These are phyloP conservation scores for Jamesozyma gamospora DNA, from an alignment of 805 yeast genomes.

Conservation along the genomic window DNA sequence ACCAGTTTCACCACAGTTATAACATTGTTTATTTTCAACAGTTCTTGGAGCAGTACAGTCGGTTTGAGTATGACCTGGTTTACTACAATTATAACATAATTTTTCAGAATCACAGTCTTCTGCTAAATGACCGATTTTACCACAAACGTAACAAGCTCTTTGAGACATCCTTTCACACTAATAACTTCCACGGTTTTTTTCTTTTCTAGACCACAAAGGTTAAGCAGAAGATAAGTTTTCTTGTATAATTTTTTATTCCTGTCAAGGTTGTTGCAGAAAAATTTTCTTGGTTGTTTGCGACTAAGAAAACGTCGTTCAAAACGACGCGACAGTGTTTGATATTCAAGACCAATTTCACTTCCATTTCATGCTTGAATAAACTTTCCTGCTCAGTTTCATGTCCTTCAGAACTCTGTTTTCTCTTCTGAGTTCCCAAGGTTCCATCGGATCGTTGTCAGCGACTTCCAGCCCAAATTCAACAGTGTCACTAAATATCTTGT, in stretches of 20 bases:
- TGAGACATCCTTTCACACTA: conserved; percentile 32
- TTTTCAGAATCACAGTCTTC: conserved; percentile 82
- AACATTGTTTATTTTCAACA: conserved; percentile 78
- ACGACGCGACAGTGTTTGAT: neutral
- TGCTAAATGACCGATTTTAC: conserved; percentile 85
- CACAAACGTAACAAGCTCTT: conserved; percentile 86
- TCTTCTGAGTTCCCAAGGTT: conserved; percentile 18
- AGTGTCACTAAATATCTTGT: conserved; percentile 38
- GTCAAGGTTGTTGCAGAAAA: too few relatives aligned
- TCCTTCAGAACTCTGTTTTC: neutral
- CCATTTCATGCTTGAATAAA: neutral
- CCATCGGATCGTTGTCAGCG: conserved; percentile 23
- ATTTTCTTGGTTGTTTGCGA: too few relatives aligned
- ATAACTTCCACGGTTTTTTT: neutral
- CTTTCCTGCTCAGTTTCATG: neutral
- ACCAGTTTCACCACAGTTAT: conserved; percentile 85
- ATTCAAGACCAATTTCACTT: neutral
- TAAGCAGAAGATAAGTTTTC: neutral
- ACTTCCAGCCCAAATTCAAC: conserved; percentile 36
- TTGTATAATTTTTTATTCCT: too few relatives aligned
- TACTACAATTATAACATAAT: conserved; percentile 86
- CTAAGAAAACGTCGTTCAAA: neutral
- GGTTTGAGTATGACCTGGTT: conserved; percentile 80
- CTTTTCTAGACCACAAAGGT: neutral
- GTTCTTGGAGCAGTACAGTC: conserved; percentile 87